Evolutionary conservation across 768 basidiomycete genomes (phyloP).

Genomic region (Pisolithus orientalis): DNA sequence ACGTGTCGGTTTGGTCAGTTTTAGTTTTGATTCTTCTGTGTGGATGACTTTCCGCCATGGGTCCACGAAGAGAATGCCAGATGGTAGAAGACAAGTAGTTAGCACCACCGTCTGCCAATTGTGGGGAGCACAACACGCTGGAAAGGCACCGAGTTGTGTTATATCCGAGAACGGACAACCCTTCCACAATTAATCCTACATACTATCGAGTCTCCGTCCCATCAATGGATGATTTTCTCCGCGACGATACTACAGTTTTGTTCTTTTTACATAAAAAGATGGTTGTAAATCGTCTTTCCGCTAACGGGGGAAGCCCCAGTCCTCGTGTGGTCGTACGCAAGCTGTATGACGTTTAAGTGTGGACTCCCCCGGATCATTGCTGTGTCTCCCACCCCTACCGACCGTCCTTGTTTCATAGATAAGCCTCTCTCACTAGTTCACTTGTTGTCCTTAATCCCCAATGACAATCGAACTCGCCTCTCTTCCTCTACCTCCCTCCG

Average conservation of each 20-base stretch:
- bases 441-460: neutral
- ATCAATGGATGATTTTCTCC: too few species aligned
- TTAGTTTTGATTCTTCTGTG: conserved; percentile 18
- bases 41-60: conserved; percentile 11
- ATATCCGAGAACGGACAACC: too few species aligned
- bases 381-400: neutral
- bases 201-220: too few species aligned
- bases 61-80: neutral
- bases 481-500: conserved; percentile 66
- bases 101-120: neutral
- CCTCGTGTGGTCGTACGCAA: neutral
- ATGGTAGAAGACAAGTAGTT: neutral
- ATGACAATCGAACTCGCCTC: conserved; percentile 68
- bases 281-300: too few species aligned
- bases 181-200: too few species aligned
- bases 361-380: too few species aligned
- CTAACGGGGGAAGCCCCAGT: neutral
- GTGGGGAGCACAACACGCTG: too few species aligned
- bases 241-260: too few species aligned
- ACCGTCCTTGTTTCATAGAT: neutral
- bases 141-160: too few species aligned
- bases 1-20: neutral
- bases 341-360: too few species aligned
- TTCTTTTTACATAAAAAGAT: too few species aligned
- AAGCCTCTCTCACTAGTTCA: too few species aligned